Evolutionary conservation across 257 asterid species (phyloP), one percentile per base, ranked within the genome.

Genomic region (Dorcoceras hygrometricum): DNA sequence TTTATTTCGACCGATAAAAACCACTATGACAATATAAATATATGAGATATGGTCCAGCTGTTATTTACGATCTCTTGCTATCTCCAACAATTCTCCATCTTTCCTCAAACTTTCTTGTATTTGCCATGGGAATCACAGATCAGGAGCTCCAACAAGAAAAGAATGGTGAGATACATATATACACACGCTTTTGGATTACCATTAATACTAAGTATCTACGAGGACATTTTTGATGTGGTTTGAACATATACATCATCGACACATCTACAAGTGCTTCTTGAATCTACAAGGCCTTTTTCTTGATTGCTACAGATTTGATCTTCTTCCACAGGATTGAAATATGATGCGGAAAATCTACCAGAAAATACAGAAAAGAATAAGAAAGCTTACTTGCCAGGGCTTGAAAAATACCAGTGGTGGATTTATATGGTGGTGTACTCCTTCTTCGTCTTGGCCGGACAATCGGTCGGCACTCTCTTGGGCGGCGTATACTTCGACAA

Each of bases 401-500:
- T 65, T n/a, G 65, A 12, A 34, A 68, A 70, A 8, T 77, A 79
- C 72, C 75, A 63, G 60, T 88, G 95, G 89, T 88, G 98, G 94
- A 39, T 85, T 12, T 76, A 80, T 46, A 75, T 87, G 78, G 27
- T 66, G 5, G 11, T 82, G 24, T 89, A 79, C 62, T 36, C 84
- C 0, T 16, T 78, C 19, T 69, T 87, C 62, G 76, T 85, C 57
- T 69, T 89, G 8, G 75, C 82, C 50, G 86, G 95, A 18, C 95
- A 85, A 57, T 18, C 88, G 1, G 71, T 62, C 0, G 96, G 89
- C 59, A 73, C 82, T 3, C 70, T 91, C 16, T 55, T 91, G 66
- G 94, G 90, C 62, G 59, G 91, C 55, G n/a, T 83, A 8, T 91
- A 91, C 66, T 91, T 83, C 77, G 75, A 82, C 55, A 81, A 85